Base-by-base conservation (phyloP, 176 grass and related monocot genomes). In the Oropetium thomaeum region DNA sequence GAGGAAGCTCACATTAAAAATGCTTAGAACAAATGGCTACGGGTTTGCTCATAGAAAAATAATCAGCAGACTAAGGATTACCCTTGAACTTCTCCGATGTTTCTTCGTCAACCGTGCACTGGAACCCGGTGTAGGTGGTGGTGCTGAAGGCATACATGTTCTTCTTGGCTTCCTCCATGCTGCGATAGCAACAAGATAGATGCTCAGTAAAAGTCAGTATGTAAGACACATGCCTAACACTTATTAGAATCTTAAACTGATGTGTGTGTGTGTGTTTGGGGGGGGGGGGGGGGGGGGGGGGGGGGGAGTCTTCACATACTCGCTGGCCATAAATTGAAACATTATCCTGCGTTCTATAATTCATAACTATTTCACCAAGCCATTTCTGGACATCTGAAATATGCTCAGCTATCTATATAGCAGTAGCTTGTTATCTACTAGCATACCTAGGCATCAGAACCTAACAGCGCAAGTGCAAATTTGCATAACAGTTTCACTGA, bases 121-220 rank as follows among this genome's bases (percentile, higher is more conserved):
- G 93, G 81, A 96, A 96, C 30, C 93, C 93, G 0, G 93, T 96
- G 54, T 96, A 96, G 17, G 93, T 96, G 45, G 93, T 92, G 2
- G 93, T 92, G 81, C 93, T 96, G 54, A 96, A 96, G 28, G 93
- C 89, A 76, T 96, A 96, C 93, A 96, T 88, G 83, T 96, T 92
- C 75, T 92, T 96, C 93, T 92, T 96, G 17, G 89, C 93, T 78
- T 96, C 93, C 86, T 96, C 93, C 87, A 96, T 96, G 75, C 93
- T 96, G 83, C 38, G 16, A 78, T 53, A 5, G 10, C 25, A 84
- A 67, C 5, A 5, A 33, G 45, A n/a, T 15, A 34, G 8, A 10
- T 22, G 0, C 20, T 79, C 43, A 76, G 47, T 51, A 26, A 72
- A 43, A 48, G 11, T 12, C 9, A 7, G 12, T 23, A 7, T 43